phyloP scores from a whole-genome alignment of 139 green algal species.

The Gonium pectorale region DNA sequence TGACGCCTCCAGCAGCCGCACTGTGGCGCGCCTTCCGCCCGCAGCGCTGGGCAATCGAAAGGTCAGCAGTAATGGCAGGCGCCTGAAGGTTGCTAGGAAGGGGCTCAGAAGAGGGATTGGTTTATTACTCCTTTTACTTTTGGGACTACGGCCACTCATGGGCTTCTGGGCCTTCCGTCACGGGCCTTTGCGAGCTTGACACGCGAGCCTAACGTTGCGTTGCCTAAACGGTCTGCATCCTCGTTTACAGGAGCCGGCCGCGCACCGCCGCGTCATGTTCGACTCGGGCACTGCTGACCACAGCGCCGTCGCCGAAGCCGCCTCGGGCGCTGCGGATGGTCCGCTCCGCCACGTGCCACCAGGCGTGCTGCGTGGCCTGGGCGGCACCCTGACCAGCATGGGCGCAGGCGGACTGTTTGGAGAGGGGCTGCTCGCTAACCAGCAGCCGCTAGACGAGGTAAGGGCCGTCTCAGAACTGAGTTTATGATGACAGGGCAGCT shows the following conservation, averaged over 20 bases:
- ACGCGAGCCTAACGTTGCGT: too few relatives aligned
- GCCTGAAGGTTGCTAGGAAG: too few relatives aligned
- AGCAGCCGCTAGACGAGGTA: not conserved
- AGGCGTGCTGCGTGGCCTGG: not conserved
- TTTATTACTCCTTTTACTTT: too few relatives aligned
- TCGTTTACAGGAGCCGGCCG: not conserved
- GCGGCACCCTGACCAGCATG: slow-evolving; percentile 22
- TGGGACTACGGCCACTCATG: too few relatives aligned
- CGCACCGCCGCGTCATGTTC: slow-evolving; percentile 27
- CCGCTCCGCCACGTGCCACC: slow-evolving; percentile 14
- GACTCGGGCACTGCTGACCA: not conserved
- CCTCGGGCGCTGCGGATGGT: not conserved
- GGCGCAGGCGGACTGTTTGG: slow-evolving; percentile 27
- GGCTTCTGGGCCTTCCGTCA: too few relatives aligned
- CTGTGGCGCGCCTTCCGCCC: not conserved
- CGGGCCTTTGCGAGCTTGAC: too few relatives aligned
- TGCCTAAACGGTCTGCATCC: too few relatives aligned
- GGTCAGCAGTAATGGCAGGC: too few relatives aligned
- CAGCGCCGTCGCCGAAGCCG: not conserved
- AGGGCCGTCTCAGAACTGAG: too few relatives aligned
- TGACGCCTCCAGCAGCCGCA: too few relatives aligned
- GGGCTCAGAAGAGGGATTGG: too few relatives aligned
- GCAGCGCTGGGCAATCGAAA: not conserved
- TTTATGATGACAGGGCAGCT: too few relatives aligned
- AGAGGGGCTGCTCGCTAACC: slow-evolving; percentile 18